A percentile compares a stretch with the other conserved stretches of the same genome.
Conservation (phyloP, 805 yeast genomes). For the Candida anglica region DNA sequence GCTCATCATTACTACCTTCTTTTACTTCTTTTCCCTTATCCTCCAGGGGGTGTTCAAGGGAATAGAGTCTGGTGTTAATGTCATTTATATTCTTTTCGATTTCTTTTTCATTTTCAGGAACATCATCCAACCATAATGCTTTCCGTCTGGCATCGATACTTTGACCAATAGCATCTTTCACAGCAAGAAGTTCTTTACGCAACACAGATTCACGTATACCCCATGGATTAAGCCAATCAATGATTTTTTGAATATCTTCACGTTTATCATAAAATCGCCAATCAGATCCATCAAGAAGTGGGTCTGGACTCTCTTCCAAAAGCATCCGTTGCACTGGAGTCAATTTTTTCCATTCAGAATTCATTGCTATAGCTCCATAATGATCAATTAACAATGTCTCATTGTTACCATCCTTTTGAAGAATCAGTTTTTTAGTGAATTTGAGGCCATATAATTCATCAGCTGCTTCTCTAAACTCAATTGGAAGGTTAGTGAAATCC, state of each 20-base stretch:
- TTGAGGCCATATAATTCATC: constrained; percentile 13
- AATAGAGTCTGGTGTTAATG: constrained; percentile 17
- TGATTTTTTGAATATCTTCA: constrained; percentile 51
- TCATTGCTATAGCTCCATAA: constrained; percentile 27
- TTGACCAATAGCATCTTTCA: constrained; percentile 48
- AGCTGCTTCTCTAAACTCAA: constrained; percentile 14
- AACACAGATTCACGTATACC: constrained; percentile 71
- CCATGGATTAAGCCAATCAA: constrained; percentile 69
- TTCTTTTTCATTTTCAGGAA: constrained; percentile 36
- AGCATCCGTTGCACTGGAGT: constrained; percentile 52
- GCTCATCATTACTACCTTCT: constrained; percentile 25
- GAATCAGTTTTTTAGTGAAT: constrained; percentile 8
- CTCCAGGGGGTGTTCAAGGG: constrained; percentile 10
- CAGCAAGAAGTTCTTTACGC: constrained; percentile 53
- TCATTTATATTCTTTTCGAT: constrained; percentile 37
- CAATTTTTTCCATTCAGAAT: constrained; percentile 13
- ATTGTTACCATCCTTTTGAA: constrained; percentile 8
- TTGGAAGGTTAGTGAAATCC: constrained; percentile 9
- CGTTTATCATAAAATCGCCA: constrained; percentile 73
- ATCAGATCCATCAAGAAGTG: constrained; percentile 45
- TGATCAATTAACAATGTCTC: constrained; percentile 26
- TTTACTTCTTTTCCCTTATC: constrained; percentile 12
- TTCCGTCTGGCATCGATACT: constrained; percentile 59
- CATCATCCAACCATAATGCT: constrained; percentile 43
- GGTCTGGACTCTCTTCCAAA: constrained; percentile 62